Conservation (phyloP, 306 rosid genomes). For the Cicer yamashitae region DNA sequence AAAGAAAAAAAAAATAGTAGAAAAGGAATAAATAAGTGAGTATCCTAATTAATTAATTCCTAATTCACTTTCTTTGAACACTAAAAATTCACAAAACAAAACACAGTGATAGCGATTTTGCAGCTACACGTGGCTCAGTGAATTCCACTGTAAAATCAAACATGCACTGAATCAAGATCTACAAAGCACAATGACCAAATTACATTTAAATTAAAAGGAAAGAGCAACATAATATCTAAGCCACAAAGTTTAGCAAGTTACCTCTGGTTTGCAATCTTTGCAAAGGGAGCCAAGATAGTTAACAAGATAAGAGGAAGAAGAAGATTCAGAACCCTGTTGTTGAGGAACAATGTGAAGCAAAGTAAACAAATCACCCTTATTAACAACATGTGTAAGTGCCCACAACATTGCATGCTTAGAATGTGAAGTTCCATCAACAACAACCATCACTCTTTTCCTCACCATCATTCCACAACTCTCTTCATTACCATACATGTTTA, state of each 20-base stretch:
- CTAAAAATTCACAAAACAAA: slow-evolving; percentile 4
- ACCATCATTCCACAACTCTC: slow-evolving; percentile 53
- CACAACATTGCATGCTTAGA: slow-evolving; percentile 93
- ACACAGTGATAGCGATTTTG: no score
- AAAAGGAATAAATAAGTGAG: neutral
- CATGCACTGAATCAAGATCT: slow-evolving; percentile 46
- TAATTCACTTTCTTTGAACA: slow-evolving; percentile 29
- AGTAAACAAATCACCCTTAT: slow-evolving; percentile 83
- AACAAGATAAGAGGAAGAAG: slow-evolving; percentile 63
- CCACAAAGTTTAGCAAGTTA: slow-evolving; percentile 22
- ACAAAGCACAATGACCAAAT: slow-evolving; percentile 1
- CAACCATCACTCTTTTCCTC: slow-evolving; percentile 92
- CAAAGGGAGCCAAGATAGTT: slow-evolving; percentile 80
- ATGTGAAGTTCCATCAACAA: slow-evolving; percentile 75
- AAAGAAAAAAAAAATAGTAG: neutral
- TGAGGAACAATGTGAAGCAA: slow-evolving; percentile 77
- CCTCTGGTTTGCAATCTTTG: slow-evolving; percentile 93
- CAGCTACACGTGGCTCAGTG: no score
- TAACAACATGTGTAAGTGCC: slow-evolving; percentile 87
- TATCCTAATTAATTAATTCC: neutral
- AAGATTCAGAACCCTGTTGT: slow-evolving; percentile 46
- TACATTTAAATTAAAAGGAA: neutral
- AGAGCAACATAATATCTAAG: no score
- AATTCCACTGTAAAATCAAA: no score
- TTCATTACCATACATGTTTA: slow-evolving; percentile 58